Evolutionary conservation across 768 basidiomycete genomes (phyloP).

Genomic region (Hypsizygus marmoreus): DNA sequence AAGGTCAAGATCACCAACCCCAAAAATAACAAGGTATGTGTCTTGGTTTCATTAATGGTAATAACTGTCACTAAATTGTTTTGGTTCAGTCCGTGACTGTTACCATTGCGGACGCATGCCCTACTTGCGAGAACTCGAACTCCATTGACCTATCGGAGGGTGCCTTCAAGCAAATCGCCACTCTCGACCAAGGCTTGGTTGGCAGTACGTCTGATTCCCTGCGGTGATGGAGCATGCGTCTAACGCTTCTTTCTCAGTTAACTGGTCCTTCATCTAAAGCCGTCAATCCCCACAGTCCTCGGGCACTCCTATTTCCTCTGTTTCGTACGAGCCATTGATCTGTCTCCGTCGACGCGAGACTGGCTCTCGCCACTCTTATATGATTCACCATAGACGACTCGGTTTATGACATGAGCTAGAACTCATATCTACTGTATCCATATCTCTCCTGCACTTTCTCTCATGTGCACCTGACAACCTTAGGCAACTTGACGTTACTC

Average conservation of each 20-base stretch:
- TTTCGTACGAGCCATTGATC: conserved; percentile 6
- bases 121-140: conserved; percentile 64
- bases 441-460: too few species aligned
- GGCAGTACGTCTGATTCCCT: conserved; percentile 44
- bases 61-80: too few species aligned
- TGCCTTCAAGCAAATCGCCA: conserved; percentile 65
- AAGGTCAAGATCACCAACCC: conserved; percentile 65
- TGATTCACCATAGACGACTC: conserved; percentile 16
- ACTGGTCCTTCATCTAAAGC: conserved; percentile 37
- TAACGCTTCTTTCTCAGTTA: conserved; percentile 29
- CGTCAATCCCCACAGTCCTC: conserved; percentile 42
- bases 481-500: too few species aligned
- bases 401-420: conserved; percentile 17
- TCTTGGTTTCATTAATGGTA: too few species aligned
- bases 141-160: conserved; percentile 75
- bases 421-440: too few species aligned
- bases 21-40: conserved; percentile 51
- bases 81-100: conserved; percentile 48
- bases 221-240: neutral
- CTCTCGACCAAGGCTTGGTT: conserved; percentile 52
- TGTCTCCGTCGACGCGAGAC: conserved; percentile 8
- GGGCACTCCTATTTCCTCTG: conserved; percentile 16
- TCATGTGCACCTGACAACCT: too few species aligned
- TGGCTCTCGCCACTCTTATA: conserved; percentile 4
- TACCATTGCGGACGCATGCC: conserved; percentile 79